Conservation (phyloP, 257 asterid species). For the Lycium ferocissimum region DNA sequence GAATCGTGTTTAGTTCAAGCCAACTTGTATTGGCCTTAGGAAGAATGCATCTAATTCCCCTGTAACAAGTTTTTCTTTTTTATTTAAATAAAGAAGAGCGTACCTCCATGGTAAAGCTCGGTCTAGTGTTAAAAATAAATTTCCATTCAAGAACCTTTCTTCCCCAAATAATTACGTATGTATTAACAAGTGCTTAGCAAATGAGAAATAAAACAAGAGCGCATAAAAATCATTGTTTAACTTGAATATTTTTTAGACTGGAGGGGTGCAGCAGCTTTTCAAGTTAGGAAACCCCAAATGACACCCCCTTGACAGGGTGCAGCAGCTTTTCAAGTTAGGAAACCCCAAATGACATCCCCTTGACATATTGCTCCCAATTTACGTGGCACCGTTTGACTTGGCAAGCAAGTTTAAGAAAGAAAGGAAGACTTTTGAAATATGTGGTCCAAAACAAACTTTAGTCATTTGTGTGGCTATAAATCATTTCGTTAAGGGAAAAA, state of each 20-base stretch:
- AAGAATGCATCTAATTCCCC: not conserved
- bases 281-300: not conserved
- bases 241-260: not conserved
- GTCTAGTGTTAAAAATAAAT: not conserved
- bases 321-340: not conserved
- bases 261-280: not conserved
- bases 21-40: not conserved
- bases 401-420: no score
- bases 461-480: no score
- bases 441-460: no score
- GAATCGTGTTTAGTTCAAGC: constrained; percentile 22
- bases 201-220: not conserved
- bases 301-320: not conserved
- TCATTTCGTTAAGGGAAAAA: no score
- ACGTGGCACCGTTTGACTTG: no score
- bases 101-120: not conserved
- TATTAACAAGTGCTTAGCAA: not conserved
- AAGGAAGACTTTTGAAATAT: no score
- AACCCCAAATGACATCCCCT: not conserved
- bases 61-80: not conserved
- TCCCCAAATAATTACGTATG: not conserved
- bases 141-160: constrained; percentile 1
- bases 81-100: not conserved
- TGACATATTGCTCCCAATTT: not conserved
- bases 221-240: not conserved